Percentiles rank a stretch among this genome's conserved stretches.
Evolutionary conservation across 768 basidiomycete genomes (phyloP).

Genomic region (Ramaria sp.): DNA sequence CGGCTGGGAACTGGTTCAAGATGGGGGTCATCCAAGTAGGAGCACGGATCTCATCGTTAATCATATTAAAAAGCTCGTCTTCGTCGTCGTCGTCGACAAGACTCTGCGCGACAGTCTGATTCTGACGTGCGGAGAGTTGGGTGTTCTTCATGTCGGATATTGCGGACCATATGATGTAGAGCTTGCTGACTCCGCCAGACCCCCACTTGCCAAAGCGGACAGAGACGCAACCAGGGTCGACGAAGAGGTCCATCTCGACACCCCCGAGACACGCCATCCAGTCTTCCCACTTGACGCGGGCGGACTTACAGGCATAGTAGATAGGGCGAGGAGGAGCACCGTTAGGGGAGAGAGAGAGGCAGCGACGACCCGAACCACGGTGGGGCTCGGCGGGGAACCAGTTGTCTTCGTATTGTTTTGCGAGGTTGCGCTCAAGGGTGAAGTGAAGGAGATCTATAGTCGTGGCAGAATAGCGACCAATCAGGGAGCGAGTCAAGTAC

Average conservation of each 20-base stretch:
- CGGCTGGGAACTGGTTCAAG: slow-evolving; percentile 44
- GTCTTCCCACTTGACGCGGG: slow-evolving; percentile 69
- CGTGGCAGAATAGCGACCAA: slow-evolving; percentile 42
- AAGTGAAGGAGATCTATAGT: slow-evolving; percentile 61
- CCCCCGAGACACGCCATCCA: slow-evolving; percentile 66
- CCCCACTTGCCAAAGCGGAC: slow-evolving; percentile 32
- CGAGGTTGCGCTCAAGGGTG: slow-evolving; percentile 63
- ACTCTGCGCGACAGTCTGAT: slow-evolving; percentile 64
- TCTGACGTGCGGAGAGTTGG: slow-evolving; percentile 12
- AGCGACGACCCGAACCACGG: slow-evolving; percentile 60
- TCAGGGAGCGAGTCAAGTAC: slow-evolving; percentile 60
- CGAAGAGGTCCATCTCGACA: slow-evolving; percentile 66
- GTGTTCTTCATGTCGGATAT: slow-evolving; percentile 6
- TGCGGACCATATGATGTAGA: slow-evolving; percentile 54
- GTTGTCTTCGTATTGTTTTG: slow-evolving; percentile 51
- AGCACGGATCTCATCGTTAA: slow-evolving; percentile 57
- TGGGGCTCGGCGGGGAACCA: slow-evolving; percentile 58
- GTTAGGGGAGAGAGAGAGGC: slow-evolving; percentile 50
- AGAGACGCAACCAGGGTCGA: slow-evolving; percentile 71
- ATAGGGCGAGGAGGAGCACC: slow-evolving; percentile 62
- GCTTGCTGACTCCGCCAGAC: slow-evolving; percentile 23
- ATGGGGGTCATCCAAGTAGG: slow-evolving; percentile 64
- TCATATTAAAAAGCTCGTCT: slow-evolving; percentile 62
- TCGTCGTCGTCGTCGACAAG: slow-evolving; percentile 56
- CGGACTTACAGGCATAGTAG: slow-evolving; percentile 57